phyloP scores from a whole-genome alignment of 2,329 filamentous ascomycete species.

The Pleoardoris graminearum region DNA sequence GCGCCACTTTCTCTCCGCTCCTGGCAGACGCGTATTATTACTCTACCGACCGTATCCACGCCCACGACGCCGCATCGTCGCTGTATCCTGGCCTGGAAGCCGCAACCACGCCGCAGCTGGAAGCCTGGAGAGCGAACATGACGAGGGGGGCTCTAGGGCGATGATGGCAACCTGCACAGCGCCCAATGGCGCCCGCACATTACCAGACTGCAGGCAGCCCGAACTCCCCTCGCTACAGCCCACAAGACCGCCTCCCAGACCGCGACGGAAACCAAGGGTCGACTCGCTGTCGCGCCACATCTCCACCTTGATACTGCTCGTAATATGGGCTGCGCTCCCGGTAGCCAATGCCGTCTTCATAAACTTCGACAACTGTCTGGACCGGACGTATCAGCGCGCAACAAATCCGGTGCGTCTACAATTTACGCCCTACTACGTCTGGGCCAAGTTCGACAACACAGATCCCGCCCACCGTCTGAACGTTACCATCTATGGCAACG shows the following conservation, averaged over 20 bases:
- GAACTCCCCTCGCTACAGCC: slow-evolving; percentile 33
- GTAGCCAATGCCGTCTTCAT: slow-evolving; percentile 60
- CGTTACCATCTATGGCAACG: slow-evolving; percentile 87
- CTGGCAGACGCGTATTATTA: too few species aligned
- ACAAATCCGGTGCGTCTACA: slow-evolving; percentile 67
- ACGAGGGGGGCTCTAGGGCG: slow-evolving; percentile 23
- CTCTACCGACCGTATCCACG: neutral
- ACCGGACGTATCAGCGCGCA: slow-evolving; percentile 60
- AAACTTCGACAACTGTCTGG: slow-evolving; percentile 82
- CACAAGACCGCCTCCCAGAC: slow-evolving; percentile 35
- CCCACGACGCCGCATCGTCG: neutral
- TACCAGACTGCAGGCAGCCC: slow-evolving; percentile 17
- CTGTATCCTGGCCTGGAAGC: slow-evolving; percentile 3
- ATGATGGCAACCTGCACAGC: slow-evolving; percentile 33
- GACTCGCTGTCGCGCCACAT: slow-evolving; percentile 12
- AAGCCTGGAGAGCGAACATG: slow-evolving; percentile 29
- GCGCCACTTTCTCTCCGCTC: slow-evolving; percentile 16
- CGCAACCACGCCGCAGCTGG: slow-evolving; percentile 5
- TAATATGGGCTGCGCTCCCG: slow-evolving; percentile 30
- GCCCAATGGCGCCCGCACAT: slow-evolving; percentile 24
- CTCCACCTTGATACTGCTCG: slow-evolving; percentile 28
- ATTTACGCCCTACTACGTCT: slow-evolving; percentile 75
- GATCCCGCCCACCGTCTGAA: slow-evolving; percentile 67
- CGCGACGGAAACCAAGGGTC: slow-evolving; percentile 28
- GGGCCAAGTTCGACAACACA: slow-evolving; percentile 71